Evolutionary conservation across 768 basidiomycete genomes (phyloP), one percentile per base, ranked within the genome.

Genomic region (Termitomyces sp.): DNA sequence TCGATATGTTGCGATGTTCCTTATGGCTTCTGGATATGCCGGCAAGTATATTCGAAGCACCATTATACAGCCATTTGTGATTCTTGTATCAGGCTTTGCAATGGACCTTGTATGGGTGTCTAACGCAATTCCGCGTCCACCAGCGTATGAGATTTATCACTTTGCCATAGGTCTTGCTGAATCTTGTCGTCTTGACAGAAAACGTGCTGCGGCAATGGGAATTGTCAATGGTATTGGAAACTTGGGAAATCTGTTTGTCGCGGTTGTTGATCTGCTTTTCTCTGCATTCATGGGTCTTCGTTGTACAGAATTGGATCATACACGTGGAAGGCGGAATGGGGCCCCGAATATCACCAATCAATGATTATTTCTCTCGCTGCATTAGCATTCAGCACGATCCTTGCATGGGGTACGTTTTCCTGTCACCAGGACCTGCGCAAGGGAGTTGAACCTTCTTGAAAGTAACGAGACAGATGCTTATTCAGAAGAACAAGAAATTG

Each of bases 41-140:
- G 71, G 72, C 69, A 40, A 46, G 69, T 58, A n/a, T 12, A 9
- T 32, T 15, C 11, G n/a, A 32, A 14, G 24, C 21, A 19, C 12
- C 19, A 40, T 14, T 17, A 34, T 37, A 28, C 26, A 30, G 17
- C 14, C 26, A 35, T 1, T 12, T 52, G 24, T 2, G n/a, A 34
- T 35, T 22, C 21, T 8, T 22, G 19, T 43, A 30, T 3, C 49
- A 76, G 76, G 75, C 2, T 74, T 74, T 55, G 70, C 73, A 7
- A 71, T 78, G 69, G 80, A 75, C 0, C 63, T 80, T 19, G 83
- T 84, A 2, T 87, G 85, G 85, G 78, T 84, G 7, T 77, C 82
- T 0, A 85, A 84, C 58, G 72, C 77, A 1, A 66, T 85, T 38
- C 79, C 83, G 15, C 75, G 85, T 3, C 84, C 85, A 32, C 84